Evolutionary conservation across 192 early-diverging fungal genomes (phyloP).

Genomic region (Backusella morwellensis): DNA sequence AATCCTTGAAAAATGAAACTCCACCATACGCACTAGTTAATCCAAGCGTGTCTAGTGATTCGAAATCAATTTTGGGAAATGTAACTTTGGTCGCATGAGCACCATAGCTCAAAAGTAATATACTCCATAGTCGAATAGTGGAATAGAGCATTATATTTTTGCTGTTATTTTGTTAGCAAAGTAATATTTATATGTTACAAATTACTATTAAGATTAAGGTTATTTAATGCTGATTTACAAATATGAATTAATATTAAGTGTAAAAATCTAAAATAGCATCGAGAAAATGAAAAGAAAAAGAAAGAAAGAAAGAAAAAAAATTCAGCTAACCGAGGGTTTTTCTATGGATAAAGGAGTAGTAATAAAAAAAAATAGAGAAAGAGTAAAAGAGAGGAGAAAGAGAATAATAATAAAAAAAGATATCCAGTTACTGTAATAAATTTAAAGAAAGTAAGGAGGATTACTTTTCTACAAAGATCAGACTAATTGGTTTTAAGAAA

Average conservation of each 20-base stretch:
- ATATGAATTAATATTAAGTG: neutral
- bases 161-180: neutral
- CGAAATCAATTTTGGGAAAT: slow-evolving; percentile 12
- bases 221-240: neutral
- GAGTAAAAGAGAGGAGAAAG: neutral
- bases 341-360: neutral
- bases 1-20: slow-evolving; percentile 29
- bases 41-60: slow-evolving; percentile 12
- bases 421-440: neutral
- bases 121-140: neutral
- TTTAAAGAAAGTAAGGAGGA: slow-evolving; percentile 2
- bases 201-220: neutral
- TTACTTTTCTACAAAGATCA: neutral
- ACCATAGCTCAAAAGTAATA: neutral
- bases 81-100: neutral
- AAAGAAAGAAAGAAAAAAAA: neutral
- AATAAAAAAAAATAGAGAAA: neutral
- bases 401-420: neutral
- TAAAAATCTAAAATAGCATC: neutral
- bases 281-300: neutral
- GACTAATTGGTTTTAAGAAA: neutral
- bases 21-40: slow-evolving; percentile 26
- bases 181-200: neutral
- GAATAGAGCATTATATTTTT: neutral
- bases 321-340: neutral